phyloP scores from a whole-genome alignment of 768 basidiomycete genomes.

The Tulasnella sp. region DNA sequence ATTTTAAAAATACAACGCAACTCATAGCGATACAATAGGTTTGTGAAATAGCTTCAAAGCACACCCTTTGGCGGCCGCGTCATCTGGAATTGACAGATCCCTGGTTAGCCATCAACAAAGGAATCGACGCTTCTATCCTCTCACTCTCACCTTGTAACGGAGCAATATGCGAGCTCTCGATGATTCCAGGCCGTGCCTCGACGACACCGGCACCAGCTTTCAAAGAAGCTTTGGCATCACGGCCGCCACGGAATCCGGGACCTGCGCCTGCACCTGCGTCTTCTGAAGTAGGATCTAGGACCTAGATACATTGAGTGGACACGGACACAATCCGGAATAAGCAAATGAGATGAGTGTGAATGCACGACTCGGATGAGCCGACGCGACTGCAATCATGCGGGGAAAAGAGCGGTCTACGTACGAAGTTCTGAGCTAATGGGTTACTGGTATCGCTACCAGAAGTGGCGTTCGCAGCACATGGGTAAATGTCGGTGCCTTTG shows the following conservation, averaged over 20 bases:
- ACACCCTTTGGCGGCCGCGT: not conserved
- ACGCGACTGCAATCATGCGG: not conserved
- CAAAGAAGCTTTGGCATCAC: conserved; percentile 36
- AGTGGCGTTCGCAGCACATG: not conserved
- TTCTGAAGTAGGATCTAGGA: conserved; percentile 37
- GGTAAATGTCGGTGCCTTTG: conserved; percentile 3
- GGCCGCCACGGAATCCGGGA: conserved; percentile 35
- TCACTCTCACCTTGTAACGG: conserved; percentile 39
- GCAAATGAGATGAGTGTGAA: not conserved
- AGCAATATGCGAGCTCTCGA: conserved; percentile 47
- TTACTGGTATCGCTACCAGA: conserved; percentile 12
- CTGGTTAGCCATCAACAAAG: conserved; percentile 27
- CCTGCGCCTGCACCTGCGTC: conserved; percentile 39
- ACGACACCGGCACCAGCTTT: conserved; percentile 42
- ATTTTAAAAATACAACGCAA: not conserved
- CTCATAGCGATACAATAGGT: not conserved
- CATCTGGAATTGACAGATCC: not conserved
- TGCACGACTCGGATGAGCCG: not conserved
- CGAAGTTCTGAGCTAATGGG: conserved; percentile 8
- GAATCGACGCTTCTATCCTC: conserved; percentile 33
- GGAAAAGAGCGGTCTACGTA: not conserved
- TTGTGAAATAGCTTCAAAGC: too few species aligned
- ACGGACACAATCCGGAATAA: too few species aligned
- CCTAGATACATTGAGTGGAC: conserved; percentile 28
- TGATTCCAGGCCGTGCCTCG: conserved; percentile 49